A percentile compares a stretch with the other conserved stretches of the same genome.
phyloP scores from a whole-genome alignment of 805 yeast genomes.

The Metschnikowia picachoensis region DNA sequence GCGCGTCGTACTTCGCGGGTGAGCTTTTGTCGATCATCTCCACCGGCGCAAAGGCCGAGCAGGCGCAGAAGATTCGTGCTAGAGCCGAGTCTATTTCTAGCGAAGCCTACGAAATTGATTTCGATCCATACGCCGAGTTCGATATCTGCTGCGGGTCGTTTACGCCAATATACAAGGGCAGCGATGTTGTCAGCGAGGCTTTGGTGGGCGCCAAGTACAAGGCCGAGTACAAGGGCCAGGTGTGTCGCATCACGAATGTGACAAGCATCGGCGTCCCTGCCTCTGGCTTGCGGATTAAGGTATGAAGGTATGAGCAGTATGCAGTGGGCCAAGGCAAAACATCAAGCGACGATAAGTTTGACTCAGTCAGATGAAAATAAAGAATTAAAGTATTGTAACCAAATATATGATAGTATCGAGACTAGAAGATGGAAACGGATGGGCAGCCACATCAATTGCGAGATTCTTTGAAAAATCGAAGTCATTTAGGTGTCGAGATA shows the following conservation, averaged over 20 bases:
- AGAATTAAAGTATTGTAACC: too few species aligned
- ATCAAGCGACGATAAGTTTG: too few species aligned
- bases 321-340: too few species aligned
- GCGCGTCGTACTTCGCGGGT: slow-evolving; percentile 85
- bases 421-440: too few species aligned
- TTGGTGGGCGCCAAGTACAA: slow-evolving; percentile 88
- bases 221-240: slow-evolving; percentile 67
- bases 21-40: slow-evolving; percentile 70
- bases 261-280: slow-evolving; percentile 88
- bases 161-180: slow-evolving; percentile 84
- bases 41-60: slow-evolving; percentile 80
- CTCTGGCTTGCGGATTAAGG: slow-evolving; percentile 70
- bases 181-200: slow-evolving; percentile 68
- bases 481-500: too few species aligned
- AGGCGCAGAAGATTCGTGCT: slow-evolving; percentile 77
- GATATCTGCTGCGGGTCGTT: slow-evolving; percentile 83
- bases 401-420: too few species aligned
- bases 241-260: slow-evolving; percentile 71
- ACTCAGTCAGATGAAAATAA: too few species aligned
- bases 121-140: slow-evolving; percentile 88
- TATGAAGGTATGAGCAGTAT: neutral
- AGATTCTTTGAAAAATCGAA: too few species aligned
- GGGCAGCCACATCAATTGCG: too few species aligned
- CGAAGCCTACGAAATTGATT: slow-evolving; percentile 87
- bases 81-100: slow-evolving; percentile 76